Evolutionary conservation across 2,329 filamentous ascomycete species (phyloP).

Genomic region (Cladosporium sp.): DNA sequence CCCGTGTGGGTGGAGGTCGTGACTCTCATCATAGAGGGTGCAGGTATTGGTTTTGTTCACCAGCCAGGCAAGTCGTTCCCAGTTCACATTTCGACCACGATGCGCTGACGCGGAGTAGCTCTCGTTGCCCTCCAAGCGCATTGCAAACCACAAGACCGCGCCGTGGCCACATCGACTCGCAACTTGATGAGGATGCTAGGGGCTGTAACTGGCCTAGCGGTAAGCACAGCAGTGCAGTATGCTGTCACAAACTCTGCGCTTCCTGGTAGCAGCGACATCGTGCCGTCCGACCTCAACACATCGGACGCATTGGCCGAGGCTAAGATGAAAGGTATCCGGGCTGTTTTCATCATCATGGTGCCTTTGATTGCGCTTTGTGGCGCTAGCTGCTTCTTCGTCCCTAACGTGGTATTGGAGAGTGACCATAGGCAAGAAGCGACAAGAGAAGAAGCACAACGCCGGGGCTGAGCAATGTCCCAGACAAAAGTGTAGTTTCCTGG

Average conservation of each 20-base stretch:
- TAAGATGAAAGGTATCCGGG: conserved; percentile 7
- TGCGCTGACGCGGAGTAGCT: background rate
- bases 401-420: background rate
- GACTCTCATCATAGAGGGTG: background rate
- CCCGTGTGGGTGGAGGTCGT: background rate
- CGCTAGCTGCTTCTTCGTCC: conserved; percentile 2
- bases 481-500: background rate
- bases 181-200: conserved; percentile 10
- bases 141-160: conserved; percentile 3
- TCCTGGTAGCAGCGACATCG: background rate
- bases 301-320: background rate
- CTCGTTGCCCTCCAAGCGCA: conserved; percentile 7
- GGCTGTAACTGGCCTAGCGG: conserved; percentile 4
- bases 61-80: background rate
- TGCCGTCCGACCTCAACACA: background rate
- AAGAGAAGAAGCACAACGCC: background rate
- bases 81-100: background rate
- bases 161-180: background rate
- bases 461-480: background rate
- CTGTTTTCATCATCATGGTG: conserved; percentile 8
- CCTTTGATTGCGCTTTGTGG: conserved; percentile 3
- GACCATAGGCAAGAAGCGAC: background rate
- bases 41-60: conserved; percentile 7
- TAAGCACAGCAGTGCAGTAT: conserved; percentile 7
- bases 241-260: background rate